Conservation (phyloP, 164 flowering plant genomes). For the Amborella trichopoda region DNA sequence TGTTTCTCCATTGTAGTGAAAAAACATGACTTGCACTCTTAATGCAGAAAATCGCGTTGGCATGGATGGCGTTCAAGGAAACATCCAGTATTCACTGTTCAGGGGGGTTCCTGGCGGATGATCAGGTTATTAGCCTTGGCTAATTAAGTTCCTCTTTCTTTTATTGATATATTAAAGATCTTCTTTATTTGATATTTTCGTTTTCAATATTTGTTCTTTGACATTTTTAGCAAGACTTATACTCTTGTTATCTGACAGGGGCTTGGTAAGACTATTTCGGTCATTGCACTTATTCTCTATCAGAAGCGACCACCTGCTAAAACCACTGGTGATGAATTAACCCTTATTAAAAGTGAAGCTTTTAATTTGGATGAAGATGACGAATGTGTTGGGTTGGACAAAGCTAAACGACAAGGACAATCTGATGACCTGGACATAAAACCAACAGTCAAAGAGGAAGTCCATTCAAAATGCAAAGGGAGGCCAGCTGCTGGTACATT, state of each 20-base stretch:
- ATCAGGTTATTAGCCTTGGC: slow-evolving; percentile 71
- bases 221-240: not conserved
- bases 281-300: slow-evolving; percentile 78
- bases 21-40: not conserved
- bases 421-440: slow-evolving; percentile 17
- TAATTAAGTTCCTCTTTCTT: not conserved
- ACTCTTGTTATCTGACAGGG: slow-evolving; percentile 47
- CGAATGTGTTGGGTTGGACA: slow-evolving; percentile 20
- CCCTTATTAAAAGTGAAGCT: slow-evolving; percentile 39
- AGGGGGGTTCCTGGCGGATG: slow-evolving; percentile 98
- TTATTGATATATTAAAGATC: not conserved
- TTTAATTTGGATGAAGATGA: slow-evolving; percentile 84
- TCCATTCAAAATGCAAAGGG: too few relatives aligned
- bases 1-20: too few relatives aligned
- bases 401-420: slow-evolving; percentile 23
- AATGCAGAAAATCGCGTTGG: slow-evolving; percentile 85
- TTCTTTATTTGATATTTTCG: not conserved
- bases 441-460: too few relatives aligned
- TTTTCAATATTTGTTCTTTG: not conserved
- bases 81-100: slow-evolving; percentile 48
- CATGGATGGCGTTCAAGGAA: slow-evolving; percentile 95
- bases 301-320: slow-evolving; percentile 38
- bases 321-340: slow-evolving; percentile 20
- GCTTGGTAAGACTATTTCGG: slow-evolving; percentile 91
- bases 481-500: slow-evolving; percentile 87